Percentiles rank a stretch among this genome's conserved stretches.
Evolutionary conservation across 805 yeast species (phyloP).

Genomic region (Yarrowia sp.): DNA sequence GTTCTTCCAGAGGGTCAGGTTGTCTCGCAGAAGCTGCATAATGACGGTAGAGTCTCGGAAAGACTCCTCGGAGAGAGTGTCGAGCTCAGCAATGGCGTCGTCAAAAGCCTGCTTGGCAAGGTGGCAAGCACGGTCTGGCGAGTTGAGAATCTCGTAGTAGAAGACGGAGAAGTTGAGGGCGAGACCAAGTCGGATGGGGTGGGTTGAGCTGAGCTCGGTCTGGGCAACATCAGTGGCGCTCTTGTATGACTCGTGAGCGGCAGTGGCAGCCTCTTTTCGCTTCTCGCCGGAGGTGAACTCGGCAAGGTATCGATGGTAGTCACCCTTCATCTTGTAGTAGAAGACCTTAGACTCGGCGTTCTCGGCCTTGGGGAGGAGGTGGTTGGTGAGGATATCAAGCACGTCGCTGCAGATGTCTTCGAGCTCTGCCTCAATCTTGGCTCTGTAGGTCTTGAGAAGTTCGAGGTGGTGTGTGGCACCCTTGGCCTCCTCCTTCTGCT

Average conservation of each 20-base stretch:
- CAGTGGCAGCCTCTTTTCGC: conserved; percentile 90
- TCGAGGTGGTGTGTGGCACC: conserved; percentile 90
- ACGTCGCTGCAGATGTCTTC: conserved; percentile 94
- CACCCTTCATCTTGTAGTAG: conserved; percentile 99
- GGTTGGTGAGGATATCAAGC: conserved; percentile 82
- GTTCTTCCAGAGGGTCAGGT: conserved; percentile 87
- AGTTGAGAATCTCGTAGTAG: conserved; percentile 96
- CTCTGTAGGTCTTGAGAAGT: conserved; percentile 91
- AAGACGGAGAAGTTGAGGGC: conserved; percentile 98
- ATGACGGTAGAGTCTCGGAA: conserved; percentile 98
- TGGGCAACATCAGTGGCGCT: conserved; percentile 96
- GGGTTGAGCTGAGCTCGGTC: conserved; percentile 97
- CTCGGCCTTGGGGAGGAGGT: conserved; percentile 91
- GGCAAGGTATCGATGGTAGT: conserved; percentile 98
- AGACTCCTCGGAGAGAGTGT: conserved; percentile 95
- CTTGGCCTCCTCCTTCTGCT: conserved; percentile 96
- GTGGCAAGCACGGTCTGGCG: conserved; percentile 99
- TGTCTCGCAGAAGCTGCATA: conserved; percentile 98
- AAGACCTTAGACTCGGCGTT: conserved; percentile 98
- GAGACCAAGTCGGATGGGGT: conserved; percentile 96
- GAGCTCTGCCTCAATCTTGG: conserved; percentile 91
- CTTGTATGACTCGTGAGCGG: conserved; percentile 92
- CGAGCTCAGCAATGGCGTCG: conserved; percentile 98
- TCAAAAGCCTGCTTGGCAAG: conserved; percentile 99
- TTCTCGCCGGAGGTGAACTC: conserved; percentile 92